phyloP scores from a whole-genome alignment of 768 basidiomycete genomes.

The Termitomyces heimii region DNA sequence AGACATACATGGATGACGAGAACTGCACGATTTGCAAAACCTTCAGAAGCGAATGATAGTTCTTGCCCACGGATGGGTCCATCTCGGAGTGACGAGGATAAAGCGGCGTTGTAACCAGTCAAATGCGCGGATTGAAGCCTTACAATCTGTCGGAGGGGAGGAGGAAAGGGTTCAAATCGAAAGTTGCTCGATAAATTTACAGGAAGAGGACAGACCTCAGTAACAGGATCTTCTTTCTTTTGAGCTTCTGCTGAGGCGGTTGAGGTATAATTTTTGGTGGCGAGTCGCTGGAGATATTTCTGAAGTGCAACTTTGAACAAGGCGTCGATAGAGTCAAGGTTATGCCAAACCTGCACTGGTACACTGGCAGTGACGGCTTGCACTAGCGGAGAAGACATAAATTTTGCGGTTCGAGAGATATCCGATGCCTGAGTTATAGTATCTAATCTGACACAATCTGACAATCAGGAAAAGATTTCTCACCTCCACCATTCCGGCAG shows the following conservation, averaged over 20 bases:
- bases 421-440: conserved; percentile 44
- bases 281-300: conserved; percentile 49
- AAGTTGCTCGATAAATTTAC: neutral
- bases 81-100: conserved; percentile 71
- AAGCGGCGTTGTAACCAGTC: conserved; percentile 65
- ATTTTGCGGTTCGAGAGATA: conserved; percentile 67
- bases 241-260: conserved; percentile 7
- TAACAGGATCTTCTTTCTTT: conserved; percentile 27
- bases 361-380: conserved; percentile 59
- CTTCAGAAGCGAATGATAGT: conserved; percentile 45
- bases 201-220: conserved; percentile 29
- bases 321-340: neutral
- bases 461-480: conserved; percentile 2
- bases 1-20: conserved; percentile 58
- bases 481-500: conserved; percentile 66
- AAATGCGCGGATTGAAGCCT: conserved; percentile 76
- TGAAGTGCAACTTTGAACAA: conserved; percentile 13
- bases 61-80: conserved; percentile 65
- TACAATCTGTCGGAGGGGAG: conserved; percentile 59
- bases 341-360: conserved; percentile 49
- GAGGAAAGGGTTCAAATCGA: neutral
- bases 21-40: conserved; percentile 41
- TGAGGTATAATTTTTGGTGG: conserved; percentile 24
- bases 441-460: neutral
- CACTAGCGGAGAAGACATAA: conserved; percentile 74